A percentile compares a stretch with the other conserved stretches of the same genome.
These are phyloP conservation scores for Alternaria brassicae DNA, from an alignment of 2,329 filamentous ascomycete species.

Conservation along the genomic window DNA sequence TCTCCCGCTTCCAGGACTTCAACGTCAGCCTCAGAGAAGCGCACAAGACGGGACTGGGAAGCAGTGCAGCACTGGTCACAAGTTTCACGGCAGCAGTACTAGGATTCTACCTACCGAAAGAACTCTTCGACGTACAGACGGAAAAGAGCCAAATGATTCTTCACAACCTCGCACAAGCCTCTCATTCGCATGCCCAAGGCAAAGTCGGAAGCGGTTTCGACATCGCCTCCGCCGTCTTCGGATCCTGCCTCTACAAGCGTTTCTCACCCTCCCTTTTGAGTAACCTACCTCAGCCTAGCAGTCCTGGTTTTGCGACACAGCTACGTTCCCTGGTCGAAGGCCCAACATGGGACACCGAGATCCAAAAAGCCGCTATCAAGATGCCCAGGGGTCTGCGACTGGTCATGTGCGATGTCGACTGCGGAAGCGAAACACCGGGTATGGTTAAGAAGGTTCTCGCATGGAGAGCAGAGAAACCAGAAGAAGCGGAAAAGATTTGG, in stretches of 20 bases:
- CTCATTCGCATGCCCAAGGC: conserved; percentile 94
- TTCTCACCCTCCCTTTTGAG: conserved; percentile 82
- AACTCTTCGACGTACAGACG: conserved; percentile 64
- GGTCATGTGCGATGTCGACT: conserved; percentile 95
- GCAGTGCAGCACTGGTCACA: conserved; percentile 92
- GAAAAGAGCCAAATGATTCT: conserved; percentile 66
- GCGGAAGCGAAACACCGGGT: conserved; percentile 87
- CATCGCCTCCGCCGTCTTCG: conserved; percentile 90
- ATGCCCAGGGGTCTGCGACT: conserved; percentile 78
- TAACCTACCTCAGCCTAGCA: conserved; percentile 70
- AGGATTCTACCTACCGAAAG: conserved; percentile 71
- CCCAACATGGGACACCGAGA: conserved; percentile 78
- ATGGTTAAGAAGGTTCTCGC: conserved; percentile 93
- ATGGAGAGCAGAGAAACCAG: conserved; percentile 74
- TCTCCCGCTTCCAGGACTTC: conserved; percentile 75
- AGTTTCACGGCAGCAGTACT: conserved; percentile 80
- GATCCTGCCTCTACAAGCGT: conserved; percentile 88
- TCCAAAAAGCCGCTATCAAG: conserved; percentile 71
- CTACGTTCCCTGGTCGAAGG: conserved; percentile 71
- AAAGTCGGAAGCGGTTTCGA: conserved; percentile 98
- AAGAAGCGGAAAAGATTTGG: conserved; percentile 76
- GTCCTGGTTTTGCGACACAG: conserved; percentile 69
- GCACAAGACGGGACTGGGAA: conserved; percentile 95
- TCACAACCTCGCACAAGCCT: conserved; percentile 92
- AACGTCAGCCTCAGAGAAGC: conserved; percentile 75